Evolutionary conservation across 2,329 filamentous ascomycete species (phyloP), one percentile per base, ranked within the genome.

Genomic region (Myriosclerotinia scirpicola): DNA sequence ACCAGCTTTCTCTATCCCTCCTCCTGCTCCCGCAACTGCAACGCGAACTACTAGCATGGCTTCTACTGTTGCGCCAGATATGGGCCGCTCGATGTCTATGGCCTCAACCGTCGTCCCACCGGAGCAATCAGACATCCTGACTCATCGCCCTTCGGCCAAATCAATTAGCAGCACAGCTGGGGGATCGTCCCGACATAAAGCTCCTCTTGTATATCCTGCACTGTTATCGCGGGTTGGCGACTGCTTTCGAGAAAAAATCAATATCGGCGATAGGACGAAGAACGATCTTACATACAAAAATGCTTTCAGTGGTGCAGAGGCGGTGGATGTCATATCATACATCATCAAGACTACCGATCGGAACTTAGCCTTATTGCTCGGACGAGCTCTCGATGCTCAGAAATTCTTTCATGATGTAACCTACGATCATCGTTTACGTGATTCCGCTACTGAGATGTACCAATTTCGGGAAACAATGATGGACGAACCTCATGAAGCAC

Each of bases 401-500:
- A 98, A 98, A 77, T 97, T 97, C 81, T 99, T 99, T 77, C 95
- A 99, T 80, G 95, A 99, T 83, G 95, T 98, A 61, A 97, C 94
- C 0, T 99, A 99, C 78, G 94, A 97, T 74, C 95, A 99, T 78
- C 87, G 95, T 58, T 81, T 99, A 74, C 90, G 95, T 78, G 95
- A 99, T 78, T 96, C 94, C n/a, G 87, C 89, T 52, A 90, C 89
- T 62, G 95, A 99, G 79, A 91, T 99, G 78, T 99, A 98, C 78
- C 94, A 98, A 77, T 99, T 99, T 79, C 88, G 91, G 72, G 94
- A 98, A 80, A 96, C 90, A 3, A 84, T 98, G 77, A 90, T 93
- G 80, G 94, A 98, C 64, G 88, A 92, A 73, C 81, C 81, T n/a
- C 90, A 92, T 72, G 86, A 91, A 64, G 89, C 90, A 54, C 79